Percentiles rank a stretch among this genome's conserved stretches.
Conservation (phyloP, 805 yeast genomes). For the Lachancea quebecensis region DNA sequence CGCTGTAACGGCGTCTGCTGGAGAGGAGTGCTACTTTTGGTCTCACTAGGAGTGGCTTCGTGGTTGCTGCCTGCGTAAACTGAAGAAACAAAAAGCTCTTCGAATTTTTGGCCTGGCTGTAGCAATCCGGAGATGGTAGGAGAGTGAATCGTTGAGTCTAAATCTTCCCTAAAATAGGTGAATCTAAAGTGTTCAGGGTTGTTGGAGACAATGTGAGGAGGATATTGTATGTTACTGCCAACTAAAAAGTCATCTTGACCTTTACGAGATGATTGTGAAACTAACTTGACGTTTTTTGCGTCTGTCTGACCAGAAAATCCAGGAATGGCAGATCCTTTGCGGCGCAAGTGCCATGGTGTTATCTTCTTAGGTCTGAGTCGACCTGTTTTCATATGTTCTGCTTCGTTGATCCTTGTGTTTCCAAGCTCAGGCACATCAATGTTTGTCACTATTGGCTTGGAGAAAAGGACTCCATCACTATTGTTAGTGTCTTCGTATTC, state of each 20-base stretch:
- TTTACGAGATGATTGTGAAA: not conserved
- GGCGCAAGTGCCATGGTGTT: slow-evolving; percentile 61
- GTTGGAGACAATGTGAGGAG: slow-evolving; percentile 39
- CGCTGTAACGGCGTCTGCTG: slow-evolving; percentile 6
- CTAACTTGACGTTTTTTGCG: slow-evolving; percentile 5
- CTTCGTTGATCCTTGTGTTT: slow-evolving; percentile 46
- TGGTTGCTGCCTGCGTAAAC: slow-evolving; percentile 25
- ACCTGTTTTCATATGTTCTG: slow-evolving; percentile 46
- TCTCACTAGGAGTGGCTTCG: slow-evolving; percentile 7
- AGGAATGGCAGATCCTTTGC: slow-evolving; percentile 9
- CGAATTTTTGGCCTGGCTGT: slow-evolving; percentile 53
- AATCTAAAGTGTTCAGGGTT: slow-evolving; percentile 61
- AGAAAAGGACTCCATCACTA: slow-evolving; percentile 33
- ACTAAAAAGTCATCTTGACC: slow-evolving; percentile 15
- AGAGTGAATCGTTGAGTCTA: slow-evolving; percentile 84
- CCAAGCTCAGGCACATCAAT: slow-evolving; percentile 37
- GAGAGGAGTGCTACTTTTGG: slow-evolving; percentile 5
- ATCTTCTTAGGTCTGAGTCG: slow-evolving; percentile 68
- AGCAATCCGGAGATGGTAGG: slow-evolving; percentile 79
- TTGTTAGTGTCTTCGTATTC: slow-evolving; percentile 29
- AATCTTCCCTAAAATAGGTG: slow-evolving; percentile 86
- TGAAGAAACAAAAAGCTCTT: slow-evolving; percentile 52
- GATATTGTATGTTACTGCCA: slow-evolving; percentile 34
- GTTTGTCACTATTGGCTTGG: slow-evolving; percentile 38
- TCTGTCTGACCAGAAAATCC: slow-evolving; percentile 5